Evolutionary conservation across 768 basidiomycete genomes (phyloP), one percentile per base, ranked within the genome.

Genomic region (Tulasnella sp.): DNA sequence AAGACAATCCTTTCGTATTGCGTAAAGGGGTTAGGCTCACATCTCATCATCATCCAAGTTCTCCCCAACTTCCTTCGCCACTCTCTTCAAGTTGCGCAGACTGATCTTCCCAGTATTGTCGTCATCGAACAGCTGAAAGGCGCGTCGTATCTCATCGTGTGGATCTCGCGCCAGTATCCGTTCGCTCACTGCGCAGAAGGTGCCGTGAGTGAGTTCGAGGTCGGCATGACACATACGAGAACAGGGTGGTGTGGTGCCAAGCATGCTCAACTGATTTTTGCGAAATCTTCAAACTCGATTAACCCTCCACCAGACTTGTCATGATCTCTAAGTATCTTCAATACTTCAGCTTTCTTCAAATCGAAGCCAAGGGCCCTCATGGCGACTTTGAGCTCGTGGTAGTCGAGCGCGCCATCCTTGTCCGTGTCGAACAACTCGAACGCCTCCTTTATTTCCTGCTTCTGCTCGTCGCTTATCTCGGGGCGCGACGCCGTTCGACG

Each of bases 381-480:
- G 53, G 94, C 92, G 67, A 99, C 96, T 72, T 98, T 99, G 66
- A 98, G 80, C 70, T 99, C 96, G 73, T 99, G 96, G 73, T 98
- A 98, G 73, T 97, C 96, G 59, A 98, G 77, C 53, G 80, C 83
- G 31, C 90, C 90, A 68, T 99, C 96, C 76, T 97, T 96, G 78
- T 99, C 96, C 46, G 92, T 89, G 73, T 99, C 96, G 69, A 99
- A 99, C 56, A 99, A 83, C 71, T 98, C 94, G 67, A 99, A 99
- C 0, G 96, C 96, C 68, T 99, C 96, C 71, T 92, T 92, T 57
- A 98, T 93, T 72, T 99, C 96, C 66, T 92, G 88, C 66, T 88
- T 88, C 64, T 76, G 75, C 69, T 92, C 88, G 46, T 92, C 89
- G 8, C 83, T 78, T 53, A 92, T 81, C 62, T 92, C 88, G 63